Evolutionary conservation across 2,329 filamentous ascomycete species (phyloP).

Genomic region (Periconia macrospinosa): DNA sequence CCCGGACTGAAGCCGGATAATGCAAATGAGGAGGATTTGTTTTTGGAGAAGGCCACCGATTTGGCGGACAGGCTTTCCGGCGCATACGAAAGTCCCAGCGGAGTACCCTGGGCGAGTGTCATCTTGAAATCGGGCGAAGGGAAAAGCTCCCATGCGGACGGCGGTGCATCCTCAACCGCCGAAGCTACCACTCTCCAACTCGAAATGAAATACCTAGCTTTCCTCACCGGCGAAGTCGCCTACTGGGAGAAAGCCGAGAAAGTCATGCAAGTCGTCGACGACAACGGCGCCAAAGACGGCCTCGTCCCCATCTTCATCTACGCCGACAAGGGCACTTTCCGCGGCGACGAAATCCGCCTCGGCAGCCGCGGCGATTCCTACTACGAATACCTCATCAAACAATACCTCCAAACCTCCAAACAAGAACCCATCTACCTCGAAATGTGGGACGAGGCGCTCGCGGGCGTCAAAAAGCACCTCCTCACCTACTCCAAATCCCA

Average conservation of each 20-base stretch:
- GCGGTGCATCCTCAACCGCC: slow-evolving; percentile 88
- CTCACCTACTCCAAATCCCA: slow-evolving; percentile 82
- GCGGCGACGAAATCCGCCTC: slow-evolving; percentile 82
- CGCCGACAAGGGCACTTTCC: slow-evolving; percentile 76
- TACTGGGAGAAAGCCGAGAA: slow-evolving; percentile 94
- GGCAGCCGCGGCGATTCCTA: slow-evolving; percentile 96
- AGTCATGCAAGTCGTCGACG: slow-evolving; percentile 88
- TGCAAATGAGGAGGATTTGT: slow-evolving; percentile 80
- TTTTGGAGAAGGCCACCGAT: slow-evolving; percentile 93
- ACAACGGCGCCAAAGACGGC: slow-evolving; percentile 76
- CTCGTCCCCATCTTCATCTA: slow-evolving; percentile 91
- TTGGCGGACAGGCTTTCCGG: slow-evolving; percentile 83
- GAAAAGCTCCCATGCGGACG: slow-evolving; percentile 79
- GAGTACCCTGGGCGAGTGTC: slow-evolving; percentile 87
- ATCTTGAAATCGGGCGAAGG: slow-evolving; percentile 78
- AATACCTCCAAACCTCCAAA: slow-evolving; percentile 90
- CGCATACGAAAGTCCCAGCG: slow-evolving; percentile 84
- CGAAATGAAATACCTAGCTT: slow-evolving; percentile 95
- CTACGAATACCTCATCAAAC: slow-evolving; percentile 98
- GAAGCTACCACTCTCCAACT: slow-evolving; percentile 91
- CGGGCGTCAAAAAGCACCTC: slow-evolving; percentile 86
- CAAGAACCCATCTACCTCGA: slow-evolving; percentile 84
- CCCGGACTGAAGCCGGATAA: slow-evolving; percentile 77
- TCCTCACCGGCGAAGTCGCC: slow-evolving; percentile 85
- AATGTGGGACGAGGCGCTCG: slow-evolving; percentile 88